Base-by-base conservation (phyloP, 1,284 basidiomycete genomes). In the Calocybe gambosa region DNA sequence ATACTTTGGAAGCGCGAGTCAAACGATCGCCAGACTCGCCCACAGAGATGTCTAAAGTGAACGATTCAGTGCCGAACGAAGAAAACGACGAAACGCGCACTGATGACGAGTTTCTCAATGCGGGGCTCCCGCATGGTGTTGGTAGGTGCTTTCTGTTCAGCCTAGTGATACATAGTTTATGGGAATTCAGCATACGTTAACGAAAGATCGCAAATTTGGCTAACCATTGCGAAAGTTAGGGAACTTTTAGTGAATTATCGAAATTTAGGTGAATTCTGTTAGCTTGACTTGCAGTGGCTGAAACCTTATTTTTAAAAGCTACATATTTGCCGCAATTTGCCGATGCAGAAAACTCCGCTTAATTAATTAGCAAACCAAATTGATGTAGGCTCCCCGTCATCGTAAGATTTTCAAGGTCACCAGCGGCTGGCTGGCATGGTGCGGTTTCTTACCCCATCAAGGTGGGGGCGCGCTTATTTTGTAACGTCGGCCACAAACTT, bases 91-190 rank as follows among this genome's bases (percentile, higher is more conserved):
- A 45, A 36, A 37, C 18, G 89, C 91, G 63, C 70, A 95, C 92
- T 99, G 82, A 99, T 93, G 76, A 98, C 94, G 68, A 99, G 88
- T 82, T 99, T 98, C 77, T 97, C 94, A 67, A 98, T 94, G 62
- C 83, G 82, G 62, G 93, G 90, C 78, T 98, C 94, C 80, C 86
- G 89, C 91, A 93, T 93, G 65, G 84, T 81, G 80, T 93, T 93
- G 63, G 84, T 82, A 67, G 90, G 89, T 68, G 87, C 75, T 74
- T 92, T 91, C 74, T 82, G 75, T 65, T 93, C 91, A 74, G 90
- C 88, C 90, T 93, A 62, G 12, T n/a, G 25, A 13, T 45, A 31
- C 15, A 15, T 9, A 25, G 12, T 10, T 41, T 37, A 42, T 37
- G 25, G 10, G 25, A 19, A 13, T 34, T 54, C 29, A 46, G 47